A percentile compares a stretch with the other conserved stretches of the same genome.
Conservation (phyloP, 164 flowering plant genomes). For the Protea cynaroides region DNA sequence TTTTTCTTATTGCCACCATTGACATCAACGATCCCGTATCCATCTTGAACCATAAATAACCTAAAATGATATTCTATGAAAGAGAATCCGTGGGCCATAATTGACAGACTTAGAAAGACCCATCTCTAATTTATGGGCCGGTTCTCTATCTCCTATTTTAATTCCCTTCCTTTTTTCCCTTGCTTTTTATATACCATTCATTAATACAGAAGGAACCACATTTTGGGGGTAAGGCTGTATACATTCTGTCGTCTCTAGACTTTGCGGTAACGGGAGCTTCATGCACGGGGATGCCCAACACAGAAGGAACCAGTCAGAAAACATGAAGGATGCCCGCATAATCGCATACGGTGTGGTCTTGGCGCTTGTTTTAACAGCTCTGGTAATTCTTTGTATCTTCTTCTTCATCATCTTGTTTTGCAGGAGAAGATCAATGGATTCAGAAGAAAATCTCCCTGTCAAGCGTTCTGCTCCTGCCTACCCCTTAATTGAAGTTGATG, state of each 20-base stretch:
- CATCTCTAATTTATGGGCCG: not conserved
- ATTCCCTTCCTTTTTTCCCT: not conserved
- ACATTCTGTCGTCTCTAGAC: too few relatives aligned
- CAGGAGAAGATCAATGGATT: constrained; percentile 23
- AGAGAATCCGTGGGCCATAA: too few relatives aligned
- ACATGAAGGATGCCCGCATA: constrained; percentile 15
- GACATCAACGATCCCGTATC: too few relatives aligned
- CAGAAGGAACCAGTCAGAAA: too few relatives aligned
- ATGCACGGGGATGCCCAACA: too few relatives aligned
- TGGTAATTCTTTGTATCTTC: constrained; percentile 25
- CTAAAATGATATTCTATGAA: too few relatives aligned
- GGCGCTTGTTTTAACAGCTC: constrained; percentile 22
- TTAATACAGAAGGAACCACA: too few relatives aligned
- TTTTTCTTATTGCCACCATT: too few relatives aligned
- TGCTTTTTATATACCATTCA: not conserved
- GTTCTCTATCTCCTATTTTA: not conserved
- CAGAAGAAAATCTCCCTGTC: constrained; percentile 19
- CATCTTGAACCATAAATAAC: too few relatives aligned
- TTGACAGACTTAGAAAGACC: too few relatives aligned
- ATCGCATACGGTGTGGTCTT: constrained; percentile 29
- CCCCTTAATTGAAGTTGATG: constrained; percentile 41
- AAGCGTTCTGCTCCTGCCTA: constrained; percentile 29
- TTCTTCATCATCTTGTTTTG: constrained; percentile 31
- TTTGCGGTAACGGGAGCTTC: too few relatives aligned
- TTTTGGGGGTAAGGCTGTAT: too few relatives aligned